Conservation (phyloP, 345 rosid species). For the Moricandia arvensis region DNA sequence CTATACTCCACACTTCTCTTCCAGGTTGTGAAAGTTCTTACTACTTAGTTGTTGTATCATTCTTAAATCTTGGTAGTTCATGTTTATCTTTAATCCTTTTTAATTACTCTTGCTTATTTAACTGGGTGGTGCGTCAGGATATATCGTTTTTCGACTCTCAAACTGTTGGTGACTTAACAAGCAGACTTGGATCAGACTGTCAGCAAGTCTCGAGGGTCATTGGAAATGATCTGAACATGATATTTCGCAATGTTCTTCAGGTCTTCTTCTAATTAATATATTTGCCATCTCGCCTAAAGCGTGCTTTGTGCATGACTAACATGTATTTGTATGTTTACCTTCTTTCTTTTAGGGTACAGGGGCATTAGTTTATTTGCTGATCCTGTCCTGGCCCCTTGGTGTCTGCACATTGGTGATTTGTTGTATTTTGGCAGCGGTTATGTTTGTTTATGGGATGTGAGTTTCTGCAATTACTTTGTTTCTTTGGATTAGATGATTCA, state of each 20-base stretch:
- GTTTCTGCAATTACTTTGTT: conserved; percentile 30
- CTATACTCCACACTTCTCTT: conserved; percentile 82
- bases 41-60: neutral
- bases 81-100: conserved; percentile 7
- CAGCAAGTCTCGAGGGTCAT: conserved; percentile 97
- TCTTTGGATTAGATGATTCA: conserved; percentile 4
- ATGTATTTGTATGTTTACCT: conserved; percentile 31
- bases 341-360: conserved; percentile 71
- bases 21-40: conserved; percentile 57
- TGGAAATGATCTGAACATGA: conserved; percentile 87
- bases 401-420: conserved; percentile 74
- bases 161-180: conserved; percentile 96
- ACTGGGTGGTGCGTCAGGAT: conserved; percentile 51
- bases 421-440: conserved; percentile 64
- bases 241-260: conserved; percentile 86
- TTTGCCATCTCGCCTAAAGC: conserved; percentile 1
- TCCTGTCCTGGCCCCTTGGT: conserved; percentile 87
- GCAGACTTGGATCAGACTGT: conserved; percentile 97
- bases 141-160: conserved; percentile 89
- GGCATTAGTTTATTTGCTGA: conserved; percentile 75
- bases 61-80: conserved; percentile 4
- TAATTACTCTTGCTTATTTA: conserved; percentile 16
- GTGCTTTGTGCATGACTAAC: conserved; percentile 1
- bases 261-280: conserved; percentile 40
- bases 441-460: conserved; percentile 84